Base-by-base conservation (phyloP, 495 filamentous ascomycete species). In the Niebla homalea region DNA sequence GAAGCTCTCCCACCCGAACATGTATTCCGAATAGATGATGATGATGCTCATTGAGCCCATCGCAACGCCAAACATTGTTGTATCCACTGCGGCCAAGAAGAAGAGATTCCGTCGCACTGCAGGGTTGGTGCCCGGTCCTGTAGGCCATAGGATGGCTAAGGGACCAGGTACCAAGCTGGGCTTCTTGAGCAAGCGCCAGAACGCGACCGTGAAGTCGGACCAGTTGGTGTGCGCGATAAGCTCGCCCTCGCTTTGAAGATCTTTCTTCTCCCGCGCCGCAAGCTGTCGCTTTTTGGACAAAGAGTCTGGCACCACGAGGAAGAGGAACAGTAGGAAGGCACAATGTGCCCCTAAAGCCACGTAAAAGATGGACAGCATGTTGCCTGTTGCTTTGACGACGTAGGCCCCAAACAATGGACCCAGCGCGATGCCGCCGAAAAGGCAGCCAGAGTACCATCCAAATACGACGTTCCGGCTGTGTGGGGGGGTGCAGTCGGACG, bases 391-490 rank as follows among this genome's bases (percentile, higher is more conserved):
- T 57, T 83, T 73, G 42, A 95, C 78, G 32, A 97, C 57, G 52
- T 82, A 78, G 7, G 84, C 92, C 3, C 85, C 84, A 8, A 92
- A 53, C 14, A 87, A 69, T 2, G 92, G 92, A 0, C 92, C 92
- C 12, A 84, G 52, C 4, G 92, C 89, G 42, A 96, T 79, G 22
- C 92, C 92, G 8, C 76, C 73, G 59, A 94, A 98, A 15, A 98
- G 70, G 57, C 80, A 82, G 14, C 86, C 88, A 57, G 96, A 87
- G 52, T 94, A 83, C 55, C 85, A 87, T 3, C 85, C 89, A 63
- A 98, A 94, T 20, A 80, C 78, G n/a, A 92, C 83, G 42, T 81
- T 86, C 18, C 92, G 78, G 52, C 76, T 75, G 23, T 80, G 79
- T 0, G 87, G 84, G 15, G 80, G 69, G 12, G 92, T 90, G 64